phyloP scores from a whole-genome alignment of 495 filamentous ascomycete species.

The Baudoinia panamericana region DNA sequence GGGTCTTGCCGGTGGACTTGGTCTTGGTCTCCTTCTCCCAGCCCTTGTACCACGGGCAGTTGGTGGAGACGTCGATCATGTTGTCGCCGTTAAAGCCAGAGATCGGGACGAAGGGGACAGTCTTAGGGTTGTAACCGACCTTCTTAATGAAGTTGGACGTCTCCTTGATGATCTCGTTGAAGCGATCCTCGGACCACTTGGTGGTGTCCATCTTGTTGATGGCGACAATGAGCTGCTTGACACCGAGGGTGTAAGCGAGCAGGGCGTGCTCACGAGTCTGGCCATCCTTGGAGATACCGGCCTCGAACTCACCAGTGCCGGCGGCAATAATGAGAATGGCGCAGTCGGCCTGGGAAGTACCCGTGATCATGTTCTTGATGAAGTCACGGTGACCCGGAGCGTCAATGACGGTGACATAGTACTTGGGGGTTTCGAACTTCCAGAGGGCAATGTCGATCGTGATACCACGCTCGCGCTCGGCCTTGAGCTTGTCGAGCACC shows the following conservation, averaged over 20 bases:
- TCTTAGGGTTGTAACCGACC: slow-evolving; percentile 99
- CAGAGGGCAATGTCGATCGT: slow-evolving; percentile 99
- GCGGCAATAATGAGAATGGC: slow-evolving; percentile 99
- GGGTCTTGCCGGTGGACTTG: slow-evolving; percentile 88
- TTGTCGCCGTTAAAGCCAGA: slow-evolving; percentile 99
- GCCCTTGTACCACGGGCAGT: slow-evolving; percentile 99
- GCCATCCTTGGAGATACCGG: slow-evolving; percentile 99
- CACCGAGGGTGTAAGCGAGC: slow-evolving; percentile 99
- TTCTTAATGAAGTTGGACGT: slow-evolving; percentile 99
- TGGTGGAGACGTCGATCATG: slow-evolving; percentile 86
- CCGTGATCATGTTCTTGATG: slow-evolving; percentile 99
- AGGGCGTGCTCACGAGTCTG: slow-evolving; percentile 99
- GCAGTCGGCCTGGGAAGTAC: slow-evolving; percentile 99
- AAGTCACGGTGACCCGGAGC: slow-evolving; percentile 99
- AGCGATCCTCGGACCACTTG: slow-evolving; percentile 94
- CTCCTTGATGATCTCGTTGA: slow-evolving; percentile 99
- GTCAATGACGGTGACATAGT: slow-evolving; percentile 58
- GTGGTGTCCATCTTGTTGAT: slow-evolving; percentile 99
- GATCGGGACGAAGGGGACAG: slow-evolving; percentile 96
- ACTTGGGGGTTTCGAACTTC: slow-evolving; percentile 99
- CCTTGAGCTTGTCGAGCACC: slow-evolving; percentile 99
- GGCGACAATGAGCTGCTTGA: slow-evolving; percentile 99
- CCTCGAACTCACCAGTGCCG: slow-evolving; percentile 99
- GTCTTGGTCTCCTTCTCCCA: slow-evolving; percentile 99
- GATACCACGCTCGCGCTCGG: slow-evolving; percentile 99